Conservation (phyloP, 768 basidiomycete genomes). For the Boletus fagicola region DNA sequence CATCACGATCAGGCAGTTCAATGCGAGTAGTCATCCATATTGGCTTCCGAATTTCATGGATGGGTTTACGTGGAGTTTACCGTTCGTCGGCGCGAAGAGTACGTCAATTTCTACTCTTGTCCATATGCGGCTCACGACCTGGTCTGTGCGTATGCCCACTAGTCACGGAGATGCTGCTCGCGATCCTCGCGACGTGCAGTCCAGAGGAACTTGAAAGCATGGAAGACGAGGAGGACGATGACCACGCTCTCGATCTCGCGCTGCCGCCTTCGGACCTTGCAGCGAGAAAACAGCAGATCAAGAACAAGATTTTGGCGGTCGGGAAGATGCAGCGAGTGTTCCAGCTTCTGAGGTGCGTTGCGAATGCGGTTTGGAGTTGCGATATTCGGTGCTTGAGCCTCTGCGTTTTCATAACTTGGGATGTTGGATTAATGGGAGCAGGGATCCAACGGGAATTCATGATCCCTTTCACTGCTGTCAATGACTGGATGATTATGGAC, state of each 20-base stretch:
- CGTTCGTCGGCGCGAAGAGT: conserved; percentile 98
- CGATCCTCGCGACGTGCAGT: conserved; percentile 89
- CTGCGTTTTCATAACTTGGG: neutral
- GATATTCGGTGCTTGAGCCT: neutral
- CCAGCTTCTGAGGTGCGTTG: conserved; percentile 75
- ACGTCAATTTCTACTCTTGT: conserved; percentile 27
- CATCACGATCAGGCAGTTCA: conserved; percentile 92
- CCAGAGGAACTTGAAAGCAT: conserved; percentile 87
- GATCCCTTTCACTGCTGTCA: neutral
- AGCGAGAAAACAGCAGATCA: conserved; percentile 74
- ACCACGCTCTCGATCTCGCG: conserved; percentile 27
- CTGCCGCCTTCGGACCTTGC: conserved; percentile 42
- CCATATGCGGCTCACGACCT: neutral
- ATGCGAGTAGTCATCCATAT: conserved; percentile 78
- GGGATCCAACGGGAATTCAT: neutral
- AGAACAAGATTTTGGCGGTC: conserved; percentile 91
- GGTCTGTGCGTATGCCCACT: neutral
- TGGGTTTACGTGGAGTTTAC: conserved; percentile 97
- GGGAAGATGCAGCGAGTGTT: conserved; percentile 90
- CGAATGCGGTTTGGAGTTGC: neutral
- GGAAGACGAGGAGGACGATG: conserved; percentile 39
- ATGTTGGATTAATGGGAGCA: too few relatives aligned
- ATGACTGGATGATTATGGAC: neutral
- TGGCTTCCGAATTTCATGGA: conserved; percentile 99
- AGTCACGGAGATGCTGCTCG: conserved; percentile 98